Evolutionary conservation across 305 asterid species (phyloP).

Genomic region (Ruellia speciosa): DNA sequence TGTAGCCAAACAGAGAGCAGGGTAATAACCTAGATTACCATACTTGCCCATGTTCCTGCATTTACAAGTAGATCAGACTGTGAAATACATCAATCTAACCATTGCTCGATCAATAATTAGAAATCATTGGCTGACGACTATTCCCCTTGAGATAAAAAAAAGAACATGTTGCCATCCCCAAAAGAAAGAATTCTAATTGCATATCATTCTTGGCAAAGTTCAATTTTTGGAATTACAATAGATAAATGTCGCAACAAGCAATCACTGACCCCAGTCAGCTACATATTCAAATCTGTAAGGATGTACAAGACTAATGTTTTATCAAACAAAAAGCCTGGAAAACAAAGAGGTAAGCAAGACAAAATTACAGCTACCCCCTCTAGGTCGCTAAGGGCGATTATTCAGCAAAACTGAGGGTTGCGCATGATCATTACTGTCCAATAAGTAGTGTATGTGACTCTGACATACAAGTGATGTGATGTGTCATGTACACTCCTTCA

Average conservation of each 20-base stretch:
- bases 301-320: neutral
- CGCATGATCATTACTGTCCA: conserved; percentile 2
- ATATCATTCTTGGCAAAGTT: conserved; percentile 5
- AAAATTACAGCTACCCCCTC: neutral
- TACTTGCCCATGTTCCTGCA: conserved; percentile 69
- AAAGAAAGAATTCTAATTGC: conserved; percentile 4
- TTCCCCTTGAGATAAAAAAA: conserved; percentile 1
- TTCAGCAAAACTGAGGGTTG: conserved; percentile 11
- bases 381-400: conserved; percentile 3
- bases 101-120: conserved; percentile 5
- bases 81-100: conserved; percentile 9
- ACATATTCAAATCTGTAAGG: neutral
- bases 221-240: neutral
- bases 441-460: neutral
- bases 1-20: conserved; percentile 55
- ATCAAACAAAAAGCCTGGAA: neutral
- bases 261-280: neutral
- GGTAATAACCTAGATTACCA: conserved; percentile 41
- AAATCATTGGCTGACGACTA: neutral
- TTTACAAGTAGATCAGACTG: conserved; percentile 22
- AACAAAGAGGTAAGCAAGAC: neutral
- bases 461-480: neutral
- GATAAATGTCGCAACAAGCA: neutral
- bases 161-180: neutral
- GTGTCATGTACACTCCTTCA: conserved; percentile 1